Evolutionary conservation across 73 alveolate genomes (phyloP).

Genomic region (Symbiodinium pilosum): DNA sequence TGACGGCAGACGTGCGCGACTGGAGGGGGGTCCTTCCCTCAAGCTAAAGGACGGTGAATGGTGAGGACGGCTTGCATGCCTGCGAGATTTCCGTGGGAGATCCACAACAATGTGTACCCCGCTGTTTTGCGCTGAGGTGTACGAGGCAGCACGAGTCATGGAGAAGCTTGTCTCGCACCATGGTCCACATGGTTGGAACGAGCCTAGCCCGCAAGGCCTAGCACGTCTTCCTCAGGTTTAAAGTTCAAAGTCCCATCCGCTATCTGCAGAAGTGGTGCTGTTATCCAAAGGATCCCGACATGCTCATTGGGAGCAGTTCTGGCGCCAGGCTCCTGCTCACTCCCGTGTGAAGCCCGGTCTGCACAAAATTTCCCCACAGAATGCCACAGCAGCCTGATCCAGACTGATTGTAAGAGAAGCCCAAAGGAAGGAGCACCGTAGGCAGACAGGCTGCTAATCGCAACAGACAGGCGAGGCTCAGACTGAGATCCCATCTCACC

Average conservation of each 20-base stretch:
- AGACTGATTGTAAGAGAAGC: too few relatives aligned
- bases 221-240: too few relatives aligned
- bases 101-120: not conserved
- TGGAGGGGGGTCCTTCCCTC: slow-evolving; percentile 14
- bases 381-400: too few relatives aligned
- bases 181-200: slow-evolving; percentile 87
- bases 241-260: too few relatives aligned
- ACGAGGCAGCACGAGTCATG: slow-evolving; percentile 71
- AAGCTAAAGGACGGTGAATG: too few relatives aligned
- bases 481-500: too few relatives aligned
- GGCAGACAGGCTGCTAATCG: too few relatives aligned
- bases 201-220: not conserved
- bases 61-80: slow-evolving; percentile 53
- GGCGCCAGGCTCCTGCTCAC: slow-evolving; percentile 69
- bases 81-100: not conserved
- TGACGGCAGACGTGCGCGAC: slow-evolving; percentile 66
- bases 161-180: slow-evolving; percentile 59
- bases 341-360: slow-evolving; percentile 27
- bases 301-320: slow-evolving; percentile 87
- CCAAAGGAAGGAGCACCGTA: too few relatives aligned
- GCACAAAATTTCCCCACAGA: too few relatives aligned
- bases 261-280: not conserved
- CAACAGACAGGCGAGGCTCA: too few relatives aligned
- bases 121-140: slow-evolving; percentile 28
- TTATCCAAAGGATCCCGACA: slow-evolving; percentile 78